Base-by-base conservation (phyloP, 179 eudicot species). In the Sideroxylon spinosum region DNA sequence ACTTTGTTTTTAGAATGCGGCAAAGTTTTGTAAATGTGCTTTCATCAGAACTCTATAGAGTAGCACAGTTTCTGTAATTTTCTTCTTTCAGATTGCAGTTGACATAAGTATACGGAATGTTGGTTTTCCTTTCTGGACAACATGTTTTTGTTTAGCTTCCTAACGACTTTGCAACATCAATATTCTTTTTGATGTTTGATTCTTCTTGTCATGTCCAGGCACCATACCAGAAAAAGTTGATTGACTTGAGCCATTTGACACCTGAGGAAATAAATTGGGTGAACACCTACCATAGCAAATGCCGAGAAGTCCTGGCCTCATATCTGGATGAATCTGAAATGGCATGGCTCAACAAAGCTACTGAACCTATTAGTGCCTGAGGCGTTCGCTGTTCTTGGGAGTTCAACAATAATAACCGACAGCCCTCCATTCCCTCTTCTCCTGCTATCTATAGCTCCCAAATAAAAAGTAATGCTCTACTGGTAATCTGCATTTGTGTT, bases 171-270 rank as follows among this genome's bases (percentile, higher is more conserved):
- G 26, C 68, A 49, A 19, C 20, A 65, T 48, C 20, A 11, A 13
- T 26, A 23, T 44, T 64, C 25, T 49, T 63, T 71, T 32, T 46
- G 11, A 73, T 53, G 16, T 56, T 14, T 64, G 22, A 66, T 70
- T 12, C 55, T 25, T 66, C 59, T 25, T 66, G 23, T 9, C 55
- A 13, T 56, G 37, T 80, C 53, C 90, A 95, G 98, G 99, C 94
- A 68, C 98, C 98, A 14, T 94, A 91, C 80, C 98, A 94, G 78
- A 88, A 26, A 74, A 94, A 94, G 85, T 74, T 94, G 87, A 89
- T 92, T 26, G 89, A 92, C 66, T 28, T 85, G 81, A 85, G 78
- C 77, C 87, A 84, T 50, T 74, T 94, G 65, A 87, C 83, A 23
- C 89, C 93, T 26, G 97, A 91, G 76, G 97, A 94, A 82, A 82